These are phyloP conservation scores for Sungouiella blattae DNA, from an alignment of 805 yeast species.

Conservation along the genomic window DNA sequence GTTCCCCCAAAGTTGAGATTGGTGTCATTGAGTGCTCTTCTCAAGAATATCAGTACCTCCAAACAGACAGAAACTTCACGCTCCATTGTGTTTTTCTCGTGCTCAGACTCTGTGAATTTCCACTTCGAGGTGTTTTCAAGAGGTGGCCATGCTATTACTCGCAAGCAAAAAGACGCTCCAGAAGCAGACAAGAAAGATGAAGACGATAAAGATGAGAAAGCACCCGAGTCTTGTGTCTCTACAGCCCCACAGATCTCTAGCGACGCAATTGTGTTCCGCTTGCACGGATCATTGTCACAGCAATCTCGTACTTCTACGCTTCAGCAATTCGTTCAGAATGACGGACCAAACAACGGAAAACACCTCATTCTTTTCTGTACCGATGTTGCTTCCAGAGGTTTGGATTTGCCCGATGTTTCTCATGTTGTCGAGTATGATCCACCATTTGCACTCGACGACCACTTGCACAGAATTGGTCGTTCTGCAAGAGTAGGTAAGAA, in stretches of 20 bases:
- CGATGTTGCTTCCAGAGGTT: conserved; percentile 96
- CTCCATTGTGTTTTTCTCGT: conserved; percentile 83
- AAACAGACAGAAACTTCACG: conserved; percentile 40
- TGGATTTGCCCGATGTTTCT: conserved; percentile 84
- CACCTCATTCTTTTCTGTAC: conserved; percentile 83
- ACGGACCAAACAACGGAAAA: conserved; percentile 32
- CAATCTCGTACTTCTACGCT: conserved; percentile 77
- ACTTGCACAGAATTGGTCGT: conserved; percentile 94
- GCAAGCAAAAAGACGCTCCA: conserved; percentile 23
- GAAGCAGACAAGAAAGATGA: conserved; percentile 13
- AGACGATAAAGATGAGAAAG: conserved; percentile 8
- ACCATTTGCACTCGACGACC: conserved; percentile 91
- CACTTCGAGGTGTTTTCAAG: conserved; percentile 75
- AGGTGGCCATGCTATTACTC: conserved; percentile 42
- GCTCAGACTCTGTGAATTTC: conserved; percentile 95
- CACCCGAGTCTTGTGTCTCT: conserved; percentile 30
- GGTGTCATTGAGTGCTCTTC: conserved; percentile 69
- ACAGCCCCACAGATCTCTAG: conserved; percentile 52
- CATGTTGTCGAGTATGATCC: conserved; percentile 92
- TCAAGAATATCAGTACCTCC: conserved; percentile 42
- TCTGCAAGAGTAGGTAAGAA: conserved; percentile 94
- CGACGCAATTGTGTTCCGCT: conserved; percentile 50
- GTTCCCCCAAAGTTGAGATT: conserved; percentile 91
- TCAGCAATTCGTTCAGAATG: conserved; percentile 49
- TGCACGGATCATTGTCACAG: conserved; percentile 91